These are phyloP conservation scores for Phytophthora lateralis DNA, from an alignment of 352 stramenopile genomes.

Conservation along the genomic window DNA sequence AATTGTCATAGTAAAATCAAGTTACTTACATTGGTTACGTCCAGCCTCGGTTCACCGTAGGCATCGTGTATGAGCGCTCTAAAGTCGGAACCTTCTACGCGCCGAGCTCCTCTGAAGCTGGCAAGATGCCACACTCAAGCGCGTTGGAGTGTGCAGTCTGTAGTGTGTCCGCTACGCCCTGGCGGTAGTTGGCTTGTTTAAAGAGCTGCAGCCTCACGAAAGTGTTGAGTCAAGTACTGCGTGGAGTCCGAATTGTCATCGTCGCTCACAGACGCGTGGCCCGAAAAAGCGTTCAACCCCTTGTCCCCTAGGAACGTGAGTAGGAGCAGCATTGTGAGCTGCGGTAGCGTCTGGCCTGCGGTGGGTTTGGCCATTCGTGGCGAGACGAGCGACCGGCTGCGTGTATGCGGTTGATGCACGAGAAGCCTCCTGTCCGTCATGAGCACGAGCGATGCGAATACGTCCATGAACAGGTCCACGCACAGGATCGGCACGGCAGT, in stretches of 20 bases:
- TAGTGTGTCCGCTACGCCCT: constrained; percentile 79
- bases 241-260: too few relatives aligned
- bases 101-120: too few relatives aligned
- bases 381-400: constrained; percentile 86
- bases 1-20: too few relatives aligned
- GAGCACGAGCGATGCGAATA: constrained; percentile 93
- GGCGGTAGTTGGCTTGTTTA: constrained; percentile 57
- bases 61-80: too few relatives aligned
- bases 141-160: too few relatives aligned
- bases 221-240: too few relatives aligned
- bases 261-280: too few relatives aligned
- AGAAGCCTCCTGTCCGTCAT: constrained; percentile 92
- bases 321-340: constrained; percentile 87
- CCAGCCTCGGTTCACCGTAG: too few relatives aligned
- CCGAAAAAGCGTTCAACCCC: too few relatives aligned
- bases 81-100: too few relatives aligned
- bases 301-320: constrained; percentile 72
- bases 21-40: too few relatives aligned
- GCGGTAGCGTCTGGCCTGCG: constrained; percentile 87
- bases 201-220: constrained; percentile 86
- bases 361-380: constrained; percentile 94
- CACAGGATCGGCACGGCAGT: constrained; percentile 95
- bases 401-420: constrained; percentile 82
- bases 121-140: too few relatives aligned
- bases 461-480: constrained; percentile 98